Base-by-base conservation (phyloP, 1,284 basidiomycete species). In the Naganishia sp. region DNA sequence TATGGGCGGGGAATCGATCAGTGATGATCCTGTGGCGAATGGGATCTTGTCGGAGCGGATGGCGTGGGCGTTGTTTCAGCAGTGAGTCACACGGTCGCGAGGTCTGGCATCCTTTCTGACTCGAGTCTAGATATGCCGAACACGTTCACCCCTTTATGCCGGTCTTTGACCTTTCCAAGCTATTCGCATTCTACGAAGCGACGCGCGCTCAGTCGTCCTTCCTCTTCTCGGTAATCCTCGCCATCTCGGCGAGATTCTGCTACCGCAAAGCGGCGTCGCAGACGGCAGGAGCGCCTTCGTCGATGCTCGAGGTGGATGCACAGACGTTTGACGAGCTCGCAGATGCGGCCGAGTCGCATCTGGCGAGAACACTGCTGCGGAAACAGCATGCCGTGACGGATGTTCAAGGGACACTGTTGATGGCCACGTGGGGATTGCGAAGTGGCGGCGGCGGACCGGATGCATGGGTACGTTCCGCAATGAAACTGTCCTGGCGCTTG, bases 351-450 rank as follows among this genome's bases (percentile, higher is more conserved):
- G 74, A 76, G 65, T 63, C 67, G 6, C 75, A 77, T 63, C 70
- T 77, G 28, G 72, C 68, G 21, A 71, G 74, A 21, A 74, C 75
- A 6, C 46, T 77, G 3, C 56, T 77, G n/a, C 61, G 73, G 4
- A 76, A 76, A 63, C 72, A 75, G 55, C 74, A 75, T 63, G 68
- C 72, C 21, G 64, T 78, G 52, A 69, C 70, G 5, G 76, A 78
- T 50, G 75, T 77, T 0, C 76, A 78, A 54, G 75, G 73, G 18
- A 74, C 72, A 5, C 55, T 78, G 46, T 67, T 78, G 1, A 63
- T 78, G 15, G 72, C 75, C 1, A 75, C 73, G 1, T 78, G 75
- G 75, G 74, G 76, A 10, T 55, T 78, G 31, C 70, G 53, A 55
- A 55, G 72, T 45, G 63, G 67, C 21, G 73, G 72, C 18, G 76